A percentile compares a stretch with the other conserved stretches of the same genome.
Evolutionary conservation across 306 rosid species (phyloP).

Genomic region (Sicyos baderoa): DNA sequence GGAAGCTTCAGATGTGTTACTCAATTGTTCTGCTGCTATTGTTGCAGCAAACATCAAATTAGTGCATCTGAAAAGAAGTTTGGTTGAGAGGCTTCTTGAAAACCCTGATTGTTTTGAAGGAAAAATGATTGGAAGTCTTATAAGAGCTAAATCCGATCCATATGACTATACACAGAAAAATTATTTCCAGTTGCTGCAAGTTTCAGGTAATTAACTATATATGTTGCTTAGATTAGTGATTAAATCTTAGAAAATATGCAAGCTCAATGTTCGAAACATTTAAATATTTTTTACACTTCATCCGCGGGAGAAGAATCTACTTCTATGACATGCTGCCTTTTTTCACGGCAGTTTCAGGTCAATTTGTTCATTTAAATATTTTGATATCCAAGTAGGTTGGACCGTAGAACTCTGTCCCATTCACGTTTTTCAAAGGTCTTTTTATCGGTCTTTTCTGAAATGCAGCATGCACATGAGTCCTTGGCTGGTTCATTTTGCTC

Average conservation of each 20-base stretch:
- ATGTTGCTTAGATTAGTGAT: slow-evolving; percentile 12
- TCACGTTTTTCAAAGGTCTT: background rate
- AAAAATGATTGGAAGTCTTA: slow-evolving; percentile 62
- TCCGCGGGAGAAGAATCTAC: background rate
- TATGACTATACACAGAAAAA: slow-evolving; percentile 58
- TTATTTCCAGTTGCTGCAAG: slow-evolving; percentile 52
- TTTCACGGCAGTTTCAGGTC: background rate
- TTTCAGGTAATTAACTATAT: slow-evolving; percentile 42
- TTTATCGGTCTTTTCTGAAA: background rate
- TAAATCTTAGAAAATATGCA: background rate
- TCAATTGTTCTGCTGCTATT: slow-evolving; percentile 47
- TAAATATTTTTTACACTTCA: background rate
- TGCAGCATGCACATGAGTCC: background rate
- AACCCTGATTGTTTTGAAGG: slow-evolving; percentile 39
- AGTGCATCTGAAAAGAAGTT: slow-evolving; percentile 59
- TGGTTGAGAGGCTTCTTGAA: slow-evolving; percentile 51
- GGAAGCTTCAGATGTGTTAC: slow-evolving; percentile 24
- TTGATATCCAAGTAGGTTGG: slow-evolving; percentile 7
- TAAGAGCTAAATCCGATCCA: slow-evolving; percentile 56
- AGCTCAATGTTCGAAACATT: background rate
- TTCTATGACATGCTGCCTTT: slow-evolving; percentile 8
- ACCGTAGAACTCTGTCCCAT: background rate
- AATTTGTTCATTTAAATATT: background rate
- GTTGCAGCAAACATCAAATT: slow-evolving; percentile 50
- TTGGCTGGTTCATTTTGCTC: too few relatives aligned